phyloP scores from a whole-genome alignment of 345 rosid genomes.

The Excoecaria agallocha region DNA sequence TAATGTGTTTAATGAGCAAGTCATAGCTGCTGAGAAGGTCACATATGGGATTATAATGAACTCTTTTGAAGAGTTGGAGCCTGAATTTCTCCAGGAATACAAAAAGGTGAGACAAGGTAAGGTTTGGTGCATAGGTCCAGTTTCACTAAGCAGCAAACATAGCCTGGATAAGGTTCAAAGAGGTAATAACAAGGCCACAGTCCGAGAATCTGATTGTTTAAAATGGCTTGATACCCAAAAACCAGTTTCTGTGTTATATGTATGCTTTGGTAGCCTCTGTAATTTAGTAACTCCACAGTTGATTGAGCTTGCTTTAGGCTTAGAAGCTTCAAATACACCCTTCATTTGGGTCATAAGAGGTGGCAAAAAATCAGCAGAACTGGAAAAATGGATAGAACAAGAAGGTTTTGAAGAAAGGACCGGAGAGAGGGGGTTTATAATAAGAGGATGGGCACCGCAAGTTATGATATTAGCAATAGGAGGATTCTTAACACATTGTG shows the following conservation, averaged over 20 bases:
- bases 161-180: slow-evolving; percentile 3
- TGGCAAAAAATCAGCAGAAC: slow-evolving; percentile 3
- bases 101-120: too few relatives aligned
- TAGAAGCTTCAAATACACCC: slow-evolving; percentile 16
- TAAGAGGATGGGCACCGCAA: slow-evolving; percentile 22
- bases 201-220: background rate
- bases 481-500: slow-evolving; percentile 13
- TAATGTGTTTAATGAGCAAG: too few relatives aligned
- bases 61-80: too few relatives aligned
- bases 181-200: slow-evolving; percentile 1
- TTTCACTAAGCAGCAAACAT: slow-evolving; percentile 11
- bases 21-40: too few relatives aligned
- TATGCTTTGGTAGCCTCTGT: slow-evolving; percentile 16
- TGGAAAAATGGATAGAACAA: slow-evolving; percentile 2
- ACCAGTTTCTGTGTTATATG: slow-evolving; percentile 15
- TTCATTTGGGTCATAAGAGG: slow-evolving; percentile 19
- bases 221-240: slow-evolving; percentile 9
- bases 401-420: slow-evolving; percentile 14
- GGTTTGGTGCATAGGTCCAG: slow-evolving; percentile 22
- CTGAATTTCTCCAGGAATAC: too few relatives aligned
- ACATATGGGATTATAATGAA: too few relatives aligned
- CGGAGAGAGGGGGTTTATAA: slow-evolving; percentile 11
- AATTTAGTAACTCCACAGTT: slow-evolving; percentile 8
- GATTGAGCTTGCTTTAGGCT: slow-evolving; percentile 16
- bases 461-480: slow-evolving; percentile 13